Percentiles rank a stretch among this genome's conserved stretches.
These are phyloP conservation scores for Blastobotrys elegans DNA, from an alignment of 1,139 yeast genomes.

Conservation along the genomic window DNA sequence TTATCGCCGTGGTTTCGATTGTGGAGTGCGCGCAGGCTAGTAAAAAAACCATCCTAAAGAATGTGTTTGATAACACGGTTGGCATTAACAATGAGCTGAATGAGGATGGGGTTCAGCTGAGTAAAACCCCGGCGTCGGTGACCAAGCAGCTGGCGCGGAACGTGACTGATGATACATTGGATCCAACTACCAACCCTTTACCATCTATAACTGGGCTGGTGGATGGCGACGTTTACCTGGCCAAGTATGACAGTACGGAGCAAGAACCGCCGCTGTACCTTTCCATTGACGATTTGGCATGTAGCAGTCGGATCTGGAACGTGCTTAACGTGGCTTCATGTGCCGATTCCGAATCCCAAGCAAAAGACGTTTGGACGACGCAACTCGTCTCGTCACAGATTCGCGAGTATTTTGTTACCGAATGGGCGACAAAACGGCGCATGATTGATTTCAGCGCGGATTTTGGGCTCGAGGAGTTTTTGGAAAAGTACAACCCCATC, in stretches of 20 bases:
- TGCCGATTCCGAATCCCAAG: conserved; percentile 26
- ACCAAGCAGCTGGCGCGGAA: conserved; percentile 20
- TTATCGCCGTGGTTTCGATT: conserved; percentile 35
- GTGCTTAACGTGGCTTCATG: conserved; percentile 32
- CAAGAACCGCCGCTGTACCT: conserved; percentile 22
- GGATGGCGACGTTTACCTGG: conserved; percentile 5
- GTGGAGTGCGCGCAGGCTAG: conserved; percentile 31
- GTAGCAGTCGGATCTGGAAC: conserved; percentile 35
- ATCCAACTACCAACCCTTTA: neutral
- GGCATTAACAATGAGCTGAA: conserved; percentile 38
- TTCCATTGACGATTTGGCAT: conserved; percentile 23
- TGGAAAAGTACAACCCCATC: conserved; percentile 32
- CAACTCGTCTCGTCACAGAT: conserved; percentile 35
- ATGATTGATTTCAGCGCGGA: conserved; percentile 38
- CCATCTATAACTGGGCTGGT: neutral
- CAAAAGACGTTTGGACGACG: conserved; percentile 34
- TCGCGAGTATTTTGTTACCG: conserved; percentile 34
- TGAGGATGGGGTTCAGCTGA: conserved; percentile 36
- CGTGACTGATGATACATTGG: no score
- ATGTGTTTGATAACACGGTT: conserved; percentile 35
- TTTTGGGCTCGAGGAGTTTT: conserved; percentile 37
- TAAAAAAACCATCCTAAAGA: conserved; percentile 27
- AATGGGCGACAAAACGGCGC: conserved; percentile 36
- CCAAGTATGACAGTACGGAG: neutral
- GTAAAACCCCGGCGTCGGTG: conserved; percentile 33